These are phyloP conservation scores for Clavispora phyllophila DNA, from an alignment of 805 yeast genomes.

Conservation along the genomic window DNA sequence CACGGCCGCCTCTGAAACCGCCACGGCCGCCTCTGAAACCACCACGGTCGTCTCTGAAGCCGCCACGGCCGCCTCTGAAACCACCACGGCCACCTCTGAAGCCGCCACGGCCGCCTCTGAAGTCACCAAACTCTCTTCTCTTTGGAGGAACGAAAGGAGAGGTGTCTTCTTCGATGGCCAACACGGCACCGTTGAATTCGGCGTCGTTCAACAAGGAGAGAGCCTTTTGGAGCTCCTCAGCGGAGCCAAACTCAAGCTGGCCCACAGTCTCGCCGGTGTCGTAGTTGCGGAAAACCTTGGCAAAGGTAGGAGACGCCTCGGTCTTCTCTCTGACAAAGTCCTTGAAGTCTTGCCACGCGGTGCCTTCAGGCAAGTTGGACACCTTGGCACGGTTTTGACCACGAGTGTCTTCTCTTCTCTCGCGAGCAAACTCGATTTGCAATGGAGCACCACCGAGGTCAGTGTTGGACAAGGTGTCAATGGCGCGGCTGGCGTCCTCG, in stretches of 20 bases:
- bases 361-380: conserved; percentile 64
- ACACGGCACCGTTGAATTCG: conserved; percentile 63
- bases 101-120: conserved; percentile 41
- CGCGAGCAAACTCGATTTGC: conserved; percentile 51
- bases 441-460: conserved; percentile 48
- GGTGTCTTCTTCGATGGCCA: conserved; percentile 76
- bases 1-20: conserved; percentile 22
- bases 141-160: conserved; percentile 53
- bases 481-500: conserved; percentile 48
- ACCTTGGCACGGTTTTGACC: conserved; percentile 72
- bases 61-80: conserved; percentile 18
- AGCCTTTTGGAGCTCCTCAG: conserved; percentile 73
- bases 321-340: conserved; percentile 82
- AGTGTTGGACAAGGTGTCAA: conserved; percentile 40
- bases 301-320: conserved; percentile 57
- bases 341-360: conserved; percentile 85
- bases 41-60: conserved; percentile 14
- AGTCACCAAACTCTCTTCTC: conserved; percentile 23
- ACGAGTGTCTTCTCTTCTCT: conserved; percentile 54
- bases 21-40: conserved; percentile 43
- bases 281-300: conserved; percentile 46
- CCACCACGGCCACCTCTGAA: conserved; percentile 23
- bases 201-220: conserved; percentile 66
- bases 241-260: conserved; percentile 53
- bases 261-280: conserved; percentile 44